A percentile compares a stretch with the other conserved stretches of the same genome.
phyloP scores from a whole-genome alignment of 257 asterid species.

The Solanum ahanhuiri region DNA sequence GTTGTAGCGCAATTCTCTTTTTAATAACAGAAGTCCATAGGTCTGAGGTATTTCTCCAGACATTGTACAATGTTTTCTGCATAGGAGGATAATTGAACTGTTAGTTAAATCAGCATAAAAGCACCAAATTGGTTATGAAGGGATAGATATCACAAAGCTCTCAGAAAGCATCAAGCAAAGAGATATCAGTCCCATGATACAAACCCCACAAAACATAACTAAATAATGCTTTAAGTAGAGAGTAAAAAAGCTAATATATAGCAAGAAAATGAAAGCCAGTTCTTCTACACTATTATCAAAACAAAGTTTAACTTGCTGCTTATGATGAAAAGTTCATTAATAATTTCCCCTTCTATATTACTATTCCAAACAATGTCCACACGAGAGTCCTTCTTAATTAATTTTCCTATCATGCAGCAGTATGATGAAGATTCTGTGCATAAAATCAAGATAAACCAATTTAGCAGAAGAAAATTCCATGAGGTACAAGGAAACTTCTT shows the following conservation, averaged over 20 bases:
- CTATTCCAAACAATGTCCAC: not conserved
- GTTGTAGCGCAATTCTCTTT: slow-evolving; percentile 58
- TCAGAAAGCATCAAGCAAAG: not conserved
- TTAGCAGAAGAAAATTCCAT: not conserved
- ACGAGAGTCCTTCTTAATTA: not conserved
- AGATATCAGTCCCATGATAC: not conserved
- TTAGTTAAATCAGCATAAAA: not conserved
- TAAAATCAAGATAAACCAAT: not conserved
- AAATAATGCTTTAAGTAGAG: not conserved
- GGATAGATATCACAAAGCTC: not conserved
- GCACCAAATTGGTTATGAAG: not conserved
- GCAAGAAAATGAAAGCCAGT: not conserved
- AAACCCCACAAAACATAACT: not conserved
- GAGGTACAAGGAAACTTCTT: not conserved
- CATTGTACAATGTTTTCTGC: slow-evolving; percentile 64
- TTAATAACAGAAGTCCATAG: slow-evolving; percentile 40
- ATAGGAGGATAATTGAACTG: not conserved
- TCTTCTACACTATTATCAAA: not conserved
- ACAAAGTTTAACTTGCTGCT: not conserved
- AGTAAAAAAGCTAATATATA: not conserved
- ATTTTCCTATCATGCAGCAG: not conserved
- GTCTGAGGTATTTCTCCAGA: slow-evolving; percentile 38
- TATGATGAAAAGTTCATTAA: not conserved
- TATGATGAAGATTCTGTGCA: not conserved
- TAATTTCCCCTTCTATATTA: not conserved